Evolutionary conservation across 805 yeast genomes (phyloP).

Genomic region (Kodamaea restingae): DNA sequence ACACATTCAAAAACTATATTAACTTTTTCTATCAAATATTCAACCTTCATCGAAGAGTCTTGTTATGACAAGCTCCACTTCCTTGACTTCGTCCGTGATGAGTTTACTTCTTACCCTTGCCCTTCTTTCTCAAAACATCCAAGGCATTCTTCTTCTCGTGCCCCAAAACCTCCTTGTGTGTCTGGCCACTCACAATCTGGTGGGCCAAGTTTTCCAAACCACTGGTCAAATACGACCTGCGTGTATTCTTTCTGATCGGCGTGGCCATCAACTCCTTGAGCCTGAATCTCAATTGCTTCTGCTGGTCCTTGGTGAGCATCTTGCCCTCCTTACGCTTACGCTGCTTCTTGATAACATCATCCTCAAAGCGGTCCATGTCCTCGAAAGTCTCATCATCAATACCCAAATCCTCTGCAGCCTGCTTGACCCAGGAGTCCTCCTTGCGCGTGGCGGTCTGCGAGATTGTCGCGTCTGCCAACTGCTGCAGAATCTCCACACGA

Average conservation of each 20-base stretch:
- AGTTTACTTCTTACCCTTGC: conserved; percentile 4
- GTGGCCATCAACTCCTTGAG: conserved; percentile 48
- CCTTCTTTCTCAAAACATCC: conserved; percentile 41
- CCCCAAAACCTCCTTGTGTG: conserved; percentile 69
- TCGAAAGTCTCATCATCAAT: conserved; percentile 49
- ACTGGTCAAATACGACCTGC: conserved; percentile 75
- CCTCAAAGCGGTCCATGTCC: conserved; percentile 56
- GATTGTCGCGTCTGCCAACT: conserved; percentile 69
- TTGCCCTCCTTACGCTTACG: conserved; percentile 47
- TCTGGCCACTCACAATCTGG: conserved; percentile 54
- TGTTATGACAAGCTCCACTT: too few species aligned
- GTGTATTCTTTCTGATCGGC: conserved; percentile 58
- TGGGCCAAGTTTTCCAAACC: conserved; percentile 78
- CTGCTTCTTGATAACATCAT: conserved; percentile 60
- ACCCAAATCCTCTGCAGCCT: conserved; percentile 93
- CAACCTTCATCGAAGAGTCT: too few species aligned
- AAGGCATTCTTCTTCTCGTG: conserved; percentile 65
- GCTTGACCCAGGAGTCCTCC: conserved; percentile 76
- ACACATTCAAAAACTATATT: too few species aligned
- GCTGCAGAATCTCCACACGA: conserved; percentile 64
- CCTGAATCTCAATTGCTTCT: conserved; percentile 45
- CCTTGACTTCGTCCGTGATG: not conserved
- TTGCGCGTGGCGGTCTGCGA: conserved; percentile 56
- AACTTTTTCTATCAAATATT: too few species aligned
- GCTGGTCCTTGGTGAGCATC: conserved; percentile 45